A percentile compares a stretch with the other conserved stretches of the same genome.
Evolutionary conservation across 768 basidiomycete genomes (phyloP).

Genomic region (Auricularia heimuer): DNA sequence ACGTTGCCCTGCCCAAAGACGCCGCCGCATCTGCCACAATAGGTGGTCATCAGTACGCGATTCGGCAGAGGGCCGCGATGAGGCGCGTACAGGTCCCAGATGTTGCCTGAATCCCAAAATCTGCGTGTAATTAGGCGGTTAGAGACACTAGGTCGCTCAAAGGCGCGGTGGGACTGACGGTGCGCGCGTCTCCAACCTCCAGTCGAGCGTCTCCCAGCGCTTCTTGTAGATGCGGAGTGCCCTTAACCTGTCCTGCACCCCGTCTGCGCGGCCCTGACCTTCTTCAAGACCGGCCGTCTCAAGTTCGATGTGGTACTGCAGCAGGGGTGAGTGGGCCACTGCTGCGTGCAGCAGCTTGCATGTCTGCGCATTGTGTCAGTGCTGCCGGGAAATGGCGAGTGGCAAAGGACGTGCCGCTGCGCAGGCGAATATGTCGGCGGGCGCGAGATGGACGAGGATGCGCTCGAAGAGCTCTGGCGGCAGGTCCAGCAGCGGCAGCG

Average conservation of each 20-base stretch:
- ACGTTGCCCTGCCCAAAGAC: slow-evolving; percentile 33
- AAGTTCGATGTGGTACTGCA: slow-evolving; percentile 43
- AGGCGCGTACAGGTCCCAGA: background rate
- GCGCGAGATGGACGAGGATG: background rate
- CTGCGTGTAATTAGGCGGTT: background rate
- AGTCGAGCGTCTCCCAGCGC: slow-evolving; percentile 38
- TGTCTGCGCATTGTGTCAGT: slow-evolving; percentile 21
- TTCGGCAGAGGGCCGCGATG: background rate
- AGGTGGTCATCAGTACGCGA: background rate
- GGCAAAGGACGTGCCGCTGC: background rate
- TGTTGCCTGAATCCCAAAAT: background rate
- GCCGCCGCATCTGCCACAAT: background rate
- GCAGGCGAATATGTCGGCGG: background rate
- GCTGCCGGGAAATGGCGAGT: background rate
- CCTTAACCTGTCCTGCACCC: slow-evolving; percentile 33
- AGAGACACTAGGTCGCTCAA: slow-evolving; percentile 26
- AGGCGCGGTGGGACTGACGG: slow-evolving; percentile 37
- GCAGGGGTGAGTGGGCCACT: slow-evolving; percentile 32
- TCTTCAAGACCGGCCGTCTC: slow-evolving; percentile 35
- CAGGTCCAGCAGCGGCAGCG: background rate
- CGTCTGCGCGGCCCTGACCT: slow-evolving; percentile 20
- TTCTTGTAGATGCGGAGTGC: slow-evolving; percentile 33
- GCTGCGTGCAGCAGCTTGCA: slow-evolving; percentile 29
- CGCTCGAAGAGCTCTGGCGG: slow-evolving; percentile 1
- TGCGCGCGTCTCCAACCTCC: slow-evolving; percentile 29